Conservation (phyloP, 495 filamentous ascomycete species). For the Penicillium bovifimosum region DNA sequence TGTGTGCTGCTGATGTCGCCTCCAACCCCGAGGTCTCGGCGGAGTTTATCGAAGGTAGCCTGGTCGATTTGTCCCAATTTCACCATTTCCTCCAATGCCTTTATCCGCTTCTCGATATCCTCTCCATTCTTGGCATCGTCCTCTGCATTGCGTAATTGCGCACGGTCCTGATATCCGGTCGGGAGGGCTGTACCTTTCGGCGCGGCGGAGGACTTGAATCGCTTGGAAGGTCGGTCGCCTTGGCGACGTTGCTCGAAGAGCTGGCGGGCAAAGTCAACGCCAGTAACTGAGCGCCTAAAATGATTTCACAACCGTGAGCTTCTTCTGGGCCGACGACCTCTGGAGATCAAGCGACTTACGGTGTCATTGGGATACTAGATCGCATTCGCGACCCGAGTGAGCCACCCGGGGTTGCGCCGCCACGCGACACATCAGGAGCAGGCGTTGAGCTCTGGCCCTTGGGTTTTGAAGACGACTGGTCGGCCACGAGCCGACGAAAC, state of each 20-base stretch:
- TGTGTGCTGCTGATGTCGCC: conserved; percentile 76
- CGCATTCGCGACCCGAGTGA: conserved; percentile 54
- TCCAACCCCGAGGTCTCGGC: conserved; percentile 67
- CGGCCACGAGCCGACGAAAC: conserved; percentile 80
- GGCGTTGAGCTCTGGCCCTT: conserved; percentile 8
- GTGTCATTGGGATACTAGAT: conserved; percentile 82
- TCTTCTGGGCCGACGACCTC: background rate
- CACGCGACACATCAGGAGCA: conserved; percentile 14
- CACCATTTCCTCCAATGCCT: conserved; percentile 74
- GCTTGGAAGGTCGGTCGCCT: conserved; percentile 45
- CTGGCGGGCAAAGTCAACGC: conserved; percentile 76
- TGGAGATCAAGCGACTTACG: conserved; percentile 44
- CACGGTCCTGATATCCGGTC: conserved; percentile 81
- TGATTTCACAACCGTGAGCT: conserved; percentile 14
- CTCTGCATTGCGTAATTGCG: conserved; percentile 40
- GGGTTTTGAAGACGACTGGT: conserved; percentile 30
- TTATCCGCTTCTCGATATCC: conserved; percentile 58
- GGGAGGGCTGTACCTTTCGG: conserved; percentile 81
- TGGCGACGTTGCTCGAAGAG: conserved; percentile 68
- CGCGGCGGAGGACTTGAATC: conserved; percentile 71
- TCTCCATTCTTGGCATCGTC: conserved; percentile 34
- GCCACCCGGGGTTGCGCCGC: conserved; percentile 24
- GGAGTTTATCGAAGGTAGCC: conserved; percentile 64
- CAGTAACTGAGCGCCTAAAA: conserved; percentile 61
- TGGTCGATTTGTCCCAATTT: conserved; percentile 78